Base-by-base conservation (phyloP, 257 asterid species). In the Plantago ovata region DNA sequence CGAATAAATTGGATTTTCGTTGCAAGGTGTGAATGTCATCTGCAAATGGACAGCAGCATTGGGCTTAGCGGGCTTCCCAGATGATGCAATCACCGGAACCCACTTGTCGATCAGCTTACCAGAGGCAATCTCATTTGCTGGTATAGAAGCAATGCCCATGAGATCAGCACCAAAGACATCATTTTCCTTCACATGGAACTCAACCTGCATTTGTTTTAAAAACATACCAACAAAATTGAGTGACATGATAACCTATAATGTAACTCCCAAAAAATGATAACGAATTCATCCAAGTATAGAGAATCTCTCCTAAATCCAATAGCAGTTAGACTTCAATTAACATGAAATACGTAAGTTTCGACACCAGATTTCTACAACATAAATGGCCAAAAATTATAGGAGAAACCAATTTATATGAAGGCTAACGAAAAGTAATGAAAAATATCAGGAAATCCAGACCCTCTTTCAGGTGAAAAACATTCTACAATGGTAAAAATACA, bases 121-220 rank as follows among this genome's bases (percentile, higher is more conserved):
- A 7, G 74, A 1, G 2, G 67, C 74, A 44, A 81, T 61, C 19
- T 74, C 53, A 1, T 38, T 63, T 7, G 81, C 89, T 9, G 77
- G 19, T 61, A 81, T 67, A 3, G 64, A 13, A 23, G 79, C 79
- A 21, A 57, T 38, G 36, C 89, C 89, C 56, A 81, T 79, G 1
- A 65, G 58, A 52, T 79, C 79, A 1, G 89, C 81, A 0, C 89
- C 89, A 63, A 82, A 75, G 40, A 73, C 58, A 65, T 82, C 89
- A 60, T 79, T 74, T 61, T 82, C 89, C 48, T 82, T 82, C 70
- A 82, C 83, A 65, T 65, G 68, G 65, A 81, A 81, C 51, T 77
- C 82, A 0, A 79, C 72, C 77, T 77, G 72, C 38, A 46, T 43
- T 19, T 6, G 5, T 20, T 3, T 38, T 9, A 13, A 3, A 50